phyloP scores from a whole-genome alignment of 805 yeast species.

The Candida palmyrensis region DNA sequence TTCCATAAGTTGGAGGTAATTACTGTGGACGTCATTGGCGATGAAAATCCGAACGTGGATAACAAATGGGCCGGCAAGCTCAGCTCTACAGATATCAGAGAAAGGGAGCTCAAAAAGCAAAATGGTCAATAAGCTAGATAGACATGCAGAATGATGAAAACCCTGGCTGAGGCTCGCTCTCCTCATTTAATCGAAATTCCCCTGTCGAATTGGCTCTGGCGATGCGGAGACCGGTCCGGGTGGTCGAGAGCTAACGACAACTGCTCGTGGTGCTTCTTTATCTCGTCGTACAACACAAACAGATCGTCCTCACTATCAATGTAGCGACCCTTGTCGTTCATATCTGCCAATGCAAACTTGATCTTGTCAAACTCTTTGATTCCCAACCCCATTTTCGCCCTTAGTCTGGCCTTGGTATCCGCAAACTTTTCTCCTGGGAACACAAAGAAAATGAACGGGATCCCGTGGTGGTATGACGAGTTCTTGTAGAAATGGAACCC shows the following conservation, averaged over 20 bases:
- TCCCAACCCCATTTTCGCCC: conserved; percentile 67
- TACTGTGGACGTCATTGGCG: conserved; percentile 56
- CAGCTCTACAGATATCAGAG: conserved; percentile 79
- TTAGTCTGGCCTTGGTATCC: conserved; percentile 63
- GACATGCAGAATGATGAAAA: neutral
- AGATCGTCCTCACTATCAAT: conserved; percentile 49
- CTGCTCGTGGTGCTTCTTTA: conserved; percentile 31
- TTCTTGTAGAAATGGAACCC: conserved; percentile 78
- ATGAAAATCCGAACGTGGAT: conserved; percentile 35
- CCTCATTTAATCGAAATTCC: conserved; percentile 36
- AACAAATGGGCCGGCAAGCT: conserved; percentile 62
- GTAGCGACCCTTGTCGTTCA: conserved; percentile 36
- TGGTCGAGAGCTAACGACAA: conserved; percentile 78
- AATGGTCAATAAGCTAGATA: neutral
- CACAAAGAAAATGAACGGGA: conserved; percentile 76
- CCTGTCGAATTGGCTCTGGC: conserved; percentile 31
- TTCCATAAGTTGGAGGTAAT: conserved; percentile 41
- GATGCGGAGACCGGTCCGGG: conserved; percentile 67
- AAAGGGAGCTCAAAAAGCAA: conserved; percentile 11
- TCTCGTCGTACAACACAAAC: conserved; percentile 49
- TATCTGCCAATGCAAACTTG: conserved; percentile 53
- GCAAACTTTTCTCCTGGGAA: conserved; percentile 60
- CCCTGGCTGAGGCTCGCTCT: too few species aligned
- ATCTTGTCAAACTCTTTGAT: conserved; percentile 77
- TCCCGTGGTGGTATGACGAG: conserved; percentile 64